Conservation (phyloP, 371 early-diverging fungal genomes). For the Rhizopus stolonifer region DNA sequence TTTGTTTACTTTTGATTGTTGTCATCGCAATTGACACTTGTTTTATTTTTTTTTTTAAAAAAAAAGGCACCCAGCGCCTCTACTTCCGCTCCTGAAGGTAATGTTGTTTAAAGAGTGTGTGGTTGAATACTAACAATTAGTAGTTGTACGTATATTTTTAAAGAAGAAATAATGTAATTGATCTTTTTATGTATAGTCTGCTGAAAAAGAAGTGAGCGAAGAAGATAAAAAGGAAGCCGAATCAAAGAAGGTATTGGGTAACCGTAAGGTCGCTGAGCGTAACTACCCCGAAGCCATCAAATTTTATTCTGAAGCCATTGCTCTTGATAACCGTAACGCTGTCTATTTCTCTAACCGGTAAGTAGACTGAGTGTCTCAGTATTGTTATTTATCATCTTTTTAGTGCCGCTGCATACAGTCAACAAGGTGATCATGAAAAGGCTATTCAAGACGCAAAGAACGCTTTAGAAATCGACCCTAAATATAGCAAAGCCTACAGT, state of each 20-base stretch:
- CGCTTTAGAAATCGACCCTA: constrained; percentile 84
- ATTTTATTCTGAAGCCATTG: constrained; percentile 90
- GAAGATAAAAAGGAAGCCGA: constrained; percentile 82
- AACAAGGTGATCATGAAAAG: constrained; percentile 80
- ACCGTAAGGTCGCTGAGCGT: constrained; percentile 78
- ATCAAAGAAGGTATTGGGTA: constrained; percentile 81
- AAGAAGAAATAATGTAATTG: no score
- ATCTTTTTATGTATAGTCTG: not conserved
- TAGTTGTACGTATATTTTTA: no score
- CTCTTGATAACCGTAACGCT: constrained; percentile 76
- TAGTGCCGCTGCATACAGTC: constrained; percentile 94
- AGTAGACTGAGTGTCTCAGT: not conserved
- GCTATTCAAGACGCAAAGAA: constrained; percentile 86
- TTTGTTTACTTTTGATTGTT: not conserved
- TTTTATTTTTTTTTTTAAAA: not conserved
- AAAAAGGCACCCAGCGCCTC: constrained; percentile 4
- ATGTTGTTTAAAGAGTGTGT: no score
- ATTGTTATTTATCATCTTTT: constrained; percentile 1
- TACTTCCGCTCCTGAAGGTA: not conserved
- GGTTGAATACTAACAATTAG: no score
- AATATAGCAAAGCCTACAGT: constrained; percentile 91
- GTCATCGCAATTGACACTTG: not conserved
- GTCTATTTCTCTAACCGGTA: constrained; percentile 96
- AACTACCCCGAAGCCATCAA: constrained; percentile 85
- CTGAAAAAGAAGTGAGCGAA: constrained; percentile 31